Evolutionary conservation across 179 eudicot species (phyloP), one percentile per base, ranked within the genome.

Genomic region (Spinacia oleracea): DNA sequence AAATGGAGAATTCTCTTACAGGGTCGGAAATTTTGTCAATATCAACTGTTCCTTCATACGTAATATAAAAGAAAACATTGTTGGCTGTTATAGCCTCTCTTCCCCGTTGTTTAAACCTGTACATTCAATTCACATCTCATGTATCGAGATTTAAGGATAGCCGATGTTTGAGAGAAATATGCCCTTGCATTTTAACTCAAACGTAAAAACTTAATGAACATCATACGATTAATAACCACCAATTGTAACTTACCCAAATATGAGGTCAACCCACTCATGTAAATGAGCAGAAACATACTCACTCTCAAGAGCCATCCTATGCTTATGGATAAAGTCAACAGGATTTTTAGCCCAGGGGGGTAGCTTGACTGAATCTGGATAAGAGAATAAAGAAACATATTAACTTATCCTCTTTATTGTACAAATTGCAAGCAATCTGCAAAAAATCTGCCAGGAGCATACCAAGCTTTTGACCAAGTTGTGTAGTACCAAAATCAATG

Each of bases 221-320:
- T 11, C 32, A 56, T 53, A 43, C 34, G 27, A 63, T 5, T 21
- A 27, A 53, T 11, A 48, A 48, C 18, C 53, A 48, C 15, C 18
- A 2, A 74, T 1, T 59, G 14, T 32, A 64, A 80, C 88, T 88
- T 81, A 96, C 99, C 99, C 99, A 86, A 96, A 96, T 86, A 94
- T 90, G 77, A 96, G 97, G 85, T 96, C 99, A 84, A 96, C 86
- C 99, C 99, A 96, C 82, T 96, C 98, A 82, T 96, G 99, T 85
- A 96, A 86, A 89, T 96, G 99, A 71, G 92, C 89, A 79, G 99
- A 96, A 69, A 94, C 97, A 83, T 92, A 91, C 86, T 94, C 99
- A 85, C 99, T 94, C 89, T 96, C 99, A 51, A 96, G 98, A 64
- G 98, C 99, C 96, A 83, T 90, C 72, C 92, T 90, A 85, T 96